Percentiles rank a stretch among this genome's conserved stretches.
These are phyloP conservation scores for Tuber microsphaerosporum DNA, from an alignment of 495 filamentous ascomycete species.

Conservation along the genomic window DNA sequence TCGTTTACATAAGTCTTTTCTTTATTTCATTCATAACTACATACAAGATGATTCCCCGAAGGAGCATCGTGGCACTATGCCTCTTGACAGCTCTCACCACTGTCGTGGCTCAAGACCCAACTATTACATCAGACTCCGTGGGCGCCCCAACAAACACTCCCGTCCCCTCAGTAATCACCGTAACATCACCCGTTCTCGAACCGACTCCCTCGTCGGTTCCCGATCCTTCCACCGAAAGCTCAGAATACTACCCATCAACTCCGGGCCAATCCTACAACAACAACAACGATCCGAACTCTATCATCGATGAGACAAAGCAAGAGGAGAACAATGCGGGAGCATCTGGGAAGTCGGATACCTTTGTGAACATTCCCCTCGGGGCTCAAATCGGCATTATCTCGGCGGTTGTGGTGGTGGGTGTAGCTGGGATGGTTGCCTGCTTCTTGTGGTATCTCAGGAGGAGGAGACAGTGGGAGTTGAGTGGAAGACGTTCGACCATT, in stretches of 20 bases:
- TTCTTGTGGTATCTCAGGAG: conserved; percentile 37
- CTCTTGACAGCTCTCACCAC: conserved; percentile 22
- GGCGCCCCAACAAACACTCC: neutral
- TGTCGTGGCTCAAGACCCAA: conserved; percentile 27
- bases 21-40: neutral
- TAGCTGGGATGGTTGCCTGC: conserved; percentile 25
- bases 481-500: conserved; percentile 31
- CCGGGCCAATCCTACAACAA: conserved; percentile 24
- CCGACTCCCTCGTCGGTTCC: conserved; percentile 7
- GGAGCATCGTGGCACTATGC: conserved; percentile 22
- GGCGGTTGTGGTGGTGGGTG: conserved; percentile 34
- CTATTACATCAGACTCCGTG: conserved; percentile 1
- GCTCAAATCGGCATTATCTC: conserved; percentile 41
- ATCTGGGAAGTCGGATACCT: conserved; percentile 31
- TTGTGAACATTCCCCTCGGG: conserved; percentile 37
- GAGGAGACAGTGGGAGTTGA: conserved; percentile 35
- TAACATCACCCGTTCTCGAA: conserved; percentile 7
- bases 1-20: neutral
- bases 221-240: conserved; percentile 6
- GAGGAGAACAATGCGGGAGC: conserved; percentile 29
- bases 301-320: conserved; percentile 10
- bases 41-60: conserved; percentile 25
- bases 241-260: conserved; percentile 28
- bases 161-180: conserved; percentile 5
- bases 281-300: conserved; percentile 8